phyloP scores from a whole-genome alignment of 345 rosid species.

The Isatis tinctoria region DNA sequence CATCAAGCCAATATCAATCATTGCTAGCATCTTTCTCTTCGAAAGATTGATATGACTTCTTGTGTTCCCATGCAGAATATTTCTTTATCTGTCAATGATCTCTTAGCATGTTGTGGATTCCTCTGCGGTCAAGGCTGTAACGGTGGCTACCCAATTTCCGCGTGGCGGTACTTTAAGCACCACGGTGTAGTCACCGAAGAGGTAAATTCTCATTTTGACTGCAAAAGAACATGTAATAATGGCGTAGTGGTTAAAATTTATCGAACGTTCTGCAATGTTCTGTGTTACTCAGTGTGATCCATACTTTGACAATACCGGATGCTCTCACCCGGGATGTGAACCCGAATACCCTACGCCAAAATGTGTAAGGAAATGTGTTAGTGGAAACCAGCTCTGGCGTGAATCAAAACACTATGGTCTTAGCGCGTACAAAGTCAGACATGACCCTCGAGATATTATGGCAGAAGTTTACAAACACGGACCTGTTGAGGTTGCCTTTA shows the following conservation, averaged over 20 bases:
- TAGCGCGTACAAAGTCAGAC: too few relatives aligned
- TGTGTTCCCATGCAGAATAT: slow-evolving; percentile 49
- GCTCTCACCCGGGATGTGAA: slow-evolving; percentile 97
- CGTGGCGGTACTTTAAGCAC: slow-evolving; percentile 75
- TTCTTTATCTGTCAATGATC: slow-evolving; percentile 90
- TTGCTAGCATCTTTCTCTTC: too few relatives aligned
- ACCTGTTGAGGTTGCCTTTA: slow-evolving; percentile 88
- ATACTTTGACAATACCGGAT: slow-evolving; percentile 78
- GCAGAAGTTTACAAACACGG: slow-evolving; percentile 81
- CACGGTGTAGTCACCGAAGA: slow-evolving; percentile 91
- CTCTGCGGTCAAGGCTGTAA: slow-evolving; percentile 84
- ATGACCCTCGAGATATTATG: slow-evolving; percentile 68
- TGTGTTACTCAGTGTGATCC: slow-evolving; percentile 68
- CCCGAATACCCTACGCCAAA: slow-evolving; percentile 86
- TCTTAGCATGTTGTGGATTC: slow-evolving; percentile 92
- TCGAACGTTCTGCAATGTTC: neutral
- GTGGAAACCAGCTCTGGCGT: slow-evolving; percentile 64
- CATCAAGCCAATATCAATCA: neutral
- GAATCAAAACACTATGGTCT: too few relatives aligned
- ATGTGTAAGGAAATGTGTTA: slow-evolving; percentile 72
- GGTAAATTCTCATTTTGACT: slow-evolving; percentile 39
- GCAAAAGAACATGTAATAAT: neutral
- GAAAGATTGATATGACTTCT: neutral
- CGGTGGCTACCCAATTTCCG: slow-evolving; percentile 58
- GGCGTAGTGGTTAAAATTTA: neutral